Conservation (phyloP, 352 stramenopile genomes). For the Globisporangium apiculatum region DNA sequence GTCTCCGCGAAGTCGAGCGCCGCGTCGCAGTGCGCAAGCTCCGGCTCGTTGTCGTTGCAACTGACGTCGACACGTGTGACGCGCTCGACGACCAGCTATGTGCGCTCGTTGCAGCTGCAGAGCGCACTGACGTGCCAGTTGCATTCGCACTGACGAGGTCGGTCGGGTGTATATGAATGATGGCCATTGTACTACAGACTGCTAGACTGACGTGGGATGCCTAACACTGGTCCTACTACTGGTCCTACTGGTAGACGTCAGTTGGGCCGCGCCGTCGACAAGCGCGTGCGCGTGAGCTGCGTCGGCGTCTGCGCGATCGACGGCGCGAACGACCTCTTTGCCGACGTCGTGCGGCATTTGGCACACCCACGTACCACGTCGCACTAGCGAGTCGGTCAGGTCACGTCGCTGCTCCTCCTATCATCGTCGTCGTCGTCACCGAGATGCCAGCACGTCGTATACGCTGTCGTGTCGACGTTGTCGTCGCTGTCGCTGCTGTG, state of each 20-base stretch:
- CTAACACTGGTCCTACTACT: background rate
- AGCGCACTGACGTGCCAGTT: constrained; percentile 5
- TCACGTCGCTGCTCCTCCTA: no score
- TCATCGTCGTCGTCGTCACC: constrained; percentile 1
- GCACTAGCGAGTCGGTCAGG: no score
- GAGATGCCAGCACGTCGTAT: constrained; percentile 40
- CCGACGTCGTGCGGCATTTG: constrained; percentile 23
- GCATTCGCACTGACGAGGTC: constrained; percentile 11
- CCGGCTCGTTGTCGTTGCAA: constrained; percentile 8
- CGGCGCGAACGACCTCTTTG: constrained; percentile 89
- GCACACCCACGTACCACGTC: no score
- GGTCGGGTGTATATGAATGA: no score
- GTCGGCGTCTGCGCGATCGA: constrained; percentile 93
- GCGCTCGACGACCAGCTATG: constrained; percentile 8
- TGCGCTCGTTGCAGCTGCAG: constrained; percentile 8
- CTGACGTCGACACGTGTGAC: constrained; percentile 8
- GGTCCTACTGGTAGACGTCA: constrained; percentile 51
- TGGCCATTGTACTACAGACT: no score
- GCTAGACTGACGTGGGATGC: background rate
- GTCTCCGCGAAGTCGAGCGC: constrained; percentile 12
- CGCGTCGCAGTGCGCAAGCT: constrained; percentile 7
- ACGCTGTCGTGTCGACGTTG: constrained; percentile 18
- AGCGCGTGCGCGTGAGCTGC: constrained; percentile 91
- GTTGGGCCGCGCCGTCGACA: constrained; percentile 88
- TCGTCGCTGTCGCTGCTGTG: background rate